Base-by-base conservation (phyloP, 257 asterid species). In the Solanum pennellii region DNA sequence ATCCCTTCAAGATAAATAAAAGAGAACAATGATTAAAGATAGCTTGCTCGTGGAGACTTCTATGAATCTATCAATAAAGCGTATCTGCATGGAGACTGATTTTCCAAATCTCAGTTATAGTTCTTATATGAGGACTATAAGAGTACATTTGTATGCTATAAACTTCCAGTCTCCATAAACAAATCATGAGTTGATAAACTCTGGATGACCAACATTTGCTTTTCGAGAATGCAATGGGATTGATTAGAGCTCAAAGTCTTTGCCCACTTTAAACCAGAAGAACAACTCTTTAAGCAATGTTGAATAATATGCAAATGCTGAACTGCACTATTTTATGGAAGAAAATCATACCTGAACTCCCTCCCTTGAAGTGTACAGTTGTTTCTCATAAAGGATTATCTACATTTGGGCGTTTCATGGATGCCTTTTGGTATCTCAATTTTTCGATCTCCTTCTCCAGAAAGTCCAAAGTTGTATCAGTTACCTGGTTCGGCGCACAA, bases 401-500 rank as follows among this genome's bases (percentile, higher is more conserved):
- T 8, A 73, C 59, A 86, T 86, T 89, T 62, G 89, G 59, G 37
- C 90, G 89, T 75, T 88, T 88, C 71, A 94, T 93, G 23, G 97
- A 94, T 3, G 98, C 98, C 92, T 94, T 95, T 75, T 91, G 89
- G 90, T 89, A 92, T 74, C 98, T 91, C 37, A 85, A 73, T 69
- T 94, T 94, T 86, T 95, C 98, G 37, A 93, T 94, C 89, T 93
- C 98, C 90, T 90, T 94, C 83, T 90, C 98, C 56, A 97, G 93
- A 89, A 88, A 94, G 85, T 95, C 98, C 71, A 97, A 93, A 83
- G 92, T 93, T 1, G 98, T 95, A 86, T 95, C 99, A 1, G 99
- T 97, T 74, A 97, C 98, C 87, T 94, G 96, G 89, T 97, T 95
- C 12, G 99, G 99, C 12, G 93, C 94, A 91, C 98, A 95, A 52